Evolutionary conservation across 2,329 filamentous ascomycete genomes (phyloP).

Genomic region (Cercospora brassicicola): DNA sequence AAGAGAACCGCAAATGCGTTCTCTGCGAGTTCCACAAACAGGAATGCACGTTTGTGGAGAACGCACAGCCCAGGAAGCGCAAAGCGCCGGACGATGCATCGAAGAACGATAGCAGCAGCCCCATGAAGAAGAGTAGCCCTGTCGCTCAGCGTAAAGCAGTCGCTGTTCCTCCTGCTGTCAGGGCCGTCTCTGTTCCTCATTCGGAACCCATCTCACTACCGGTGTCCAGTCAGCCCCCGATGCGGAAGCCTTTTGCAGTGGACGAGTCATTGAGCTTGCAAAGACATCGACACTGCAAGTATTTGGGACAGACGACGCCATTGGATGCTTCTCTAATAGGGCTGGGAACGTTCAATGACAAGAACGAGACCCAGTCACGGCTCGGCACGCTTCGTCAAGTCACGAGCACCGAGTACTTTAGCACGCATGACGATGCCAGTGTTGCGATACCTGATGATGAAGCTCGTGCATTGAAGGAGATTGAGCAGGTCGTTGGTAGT

Average conservation of each 20-base stretch:
- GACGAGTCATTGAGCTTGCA: conserved; percentile 67
- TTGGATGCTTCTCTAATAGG: conserved; percentile 83
- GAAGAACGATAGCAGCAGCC: conserved; percentile 19
- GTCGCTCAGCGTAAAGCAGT: conserved; percentile 19
- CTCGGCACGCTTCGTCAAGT: conserved; percentile 67
- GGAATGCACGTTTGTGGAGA: conserved; percentile 75
- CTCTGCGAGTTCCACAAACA: conserved; percentile 75
- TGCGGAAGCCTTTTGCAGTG: conserved; percentile 38
- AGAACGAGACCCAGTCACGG: conserved; percentile 74
- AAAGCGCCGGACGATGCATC: conserved; percentile 63
- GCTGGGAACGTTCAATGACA: conserved; percentile 74
- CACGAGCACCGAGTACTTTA: conserved; percentile 74
- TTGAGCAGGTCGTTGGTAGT: conserved; percentile 73
- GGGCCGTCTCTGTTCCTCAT: not conserved
- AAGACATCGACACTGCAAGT: conserved; percentile 74
- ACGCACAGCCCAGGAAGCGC: conserved; percentile 75
- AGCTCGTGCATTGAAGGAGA: conserved; percentile 65
- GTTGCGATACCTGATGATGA: conserved; percentile 72
- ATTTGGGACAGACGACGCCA: conserved; percentile 79
- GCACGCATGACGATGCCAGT: conserved; percentile 72
- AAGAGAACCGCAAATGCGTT: conserved; percentile 71
- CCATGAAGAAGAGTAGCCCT: conserved; percentile 31
- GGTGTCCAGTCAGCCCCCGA: conserved; percentile 25
- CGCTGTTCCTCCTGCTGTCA: conserved; percentile 14
- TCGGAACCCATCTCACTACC: not conserved